These are phyloP conservation scores for Sporothrix euskadiensis DNA, from an alignment of 2,329 filamentous ascomycete species.

Conservation along the genomic window DNA sequence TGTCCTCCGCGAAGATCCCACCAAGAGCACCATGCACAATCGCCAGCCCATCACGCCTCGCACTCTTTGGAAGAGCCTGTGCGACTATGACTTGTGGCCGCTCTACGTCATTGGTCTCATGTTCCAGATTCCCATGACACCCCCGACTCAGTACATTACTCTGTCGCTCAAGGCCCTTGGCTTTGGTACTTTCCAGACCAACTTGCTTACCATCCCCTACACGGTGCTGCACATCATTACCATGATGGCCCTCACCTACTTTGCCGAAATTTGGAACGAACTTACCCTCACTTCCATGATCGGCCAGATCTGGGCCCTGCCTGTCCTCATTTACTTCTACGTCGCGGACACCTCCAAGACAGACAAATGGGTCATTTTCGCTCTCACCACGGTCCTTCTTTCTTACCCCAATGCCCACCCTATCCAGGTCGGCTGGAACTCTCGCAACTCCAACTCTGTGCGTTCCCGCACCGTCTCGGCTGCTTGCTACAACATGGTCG, in stretches of 20 bases:
- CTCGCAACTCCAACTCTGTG: constrained; percentile 62
- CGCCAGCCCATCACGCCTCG: constrained; percentile 55
- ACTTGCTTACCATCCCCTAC: constrained; percentile 62
- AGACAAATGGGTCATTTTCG: constrained; percentile 47
- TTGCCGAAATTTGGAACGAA: constrained; percentile 50
- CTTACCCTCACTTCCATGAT: constrained; percentile 52
- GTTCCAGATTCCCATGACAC: constrained; percentile 54
- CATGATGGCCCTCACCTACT: constrained; percentile 43
- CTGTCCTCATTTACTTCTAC: constrained; percentile 56
- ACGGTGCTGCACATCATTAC: constrained; percentile 43
- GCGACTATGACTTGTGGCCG: constrained; percentile 45
- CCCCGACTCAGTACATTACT: constrained; percentile 58
- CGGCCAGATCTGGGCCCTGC: constrained; percentile 60
- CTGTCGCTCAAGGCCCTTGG: constrained; percentile 58
- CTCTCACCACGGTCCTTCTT: constrained; percentile 46
- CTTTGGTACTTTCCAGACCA: constrained; percentile 62
- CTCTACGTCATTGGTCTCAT: constrained; percentile 56
- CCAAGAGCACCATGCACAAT: constrained; percentile 62
- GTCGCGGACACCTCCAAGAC: constrained; percentile 42
- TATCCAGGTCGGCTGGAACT: constrained; percentile 52
- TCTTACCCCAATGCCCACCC: constrained; percentile 48
- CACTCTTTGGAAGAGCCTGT: constrained; percentile 53
- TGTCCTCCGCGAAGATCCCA: constrained; percentile 59
- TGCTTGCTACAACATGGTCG: constrained; percentile 62
- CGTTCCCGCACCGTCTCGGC: constrained; percentile 62